Evolutionary conservation across 257 asterid species (phyloP), one percentile per base, ranked within the genome.

Genomic region (Solanum habrochaites): DNA sequence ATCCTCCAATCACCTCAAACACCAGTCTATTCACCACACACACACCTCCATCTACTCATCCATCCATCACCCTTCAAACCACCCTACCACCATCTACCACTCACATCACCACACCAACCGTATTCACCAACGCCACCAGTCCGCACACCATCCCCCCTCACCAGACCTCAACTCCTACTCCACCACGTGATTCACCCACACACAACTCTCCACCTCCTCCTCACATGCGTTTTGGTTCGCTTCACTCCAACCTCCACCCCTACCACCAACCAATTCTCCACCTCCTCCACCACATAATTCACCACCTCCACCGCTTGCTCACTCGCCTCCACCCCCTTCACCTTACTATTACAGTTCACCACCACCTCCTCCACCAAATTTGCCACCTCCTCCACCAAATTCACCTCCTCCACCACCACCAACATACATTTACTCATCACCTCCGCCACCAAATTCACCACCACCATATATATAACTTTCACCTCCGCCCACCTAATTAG

Each of bases 401-500:
- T 80, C 89, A 45, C 91, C 93, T 11, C 93, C 96, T 23, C 95
- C 94, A 16, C 97, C 95, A 67, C 91, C 93, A 10, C 93, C 95
- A 18, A 60, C 73, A 39, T 78, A 78, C 85, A 8, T 52, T 64
- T 85, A 90, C 89, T 88, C 93, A 3, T 90, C 93, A 29, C 92
- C 94, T 1, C 94, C 94, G 1, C 94, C 88, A 2, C 89, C 91
- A 6, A 74, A 84, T 42, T 80, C 89, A 75, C 56, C 56, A 12
- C 56, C 96, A 18, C 95, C 95, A 23, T 78, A 84, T 82, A 2
- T 52, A 70, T 85, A 90, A 87, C 87, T 92, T 3, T 90, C 93
- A 29, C 92, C 94, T 1, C 94, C 42, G 0, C 42, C 42, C 96
- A 2, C 92, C 95, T 7, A 89, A 64, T 85, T 86, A 88, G n/a